Conservation (phyloP, 495 filamentous ascomycete species). For the Penicillium roqueforti region DNA sequence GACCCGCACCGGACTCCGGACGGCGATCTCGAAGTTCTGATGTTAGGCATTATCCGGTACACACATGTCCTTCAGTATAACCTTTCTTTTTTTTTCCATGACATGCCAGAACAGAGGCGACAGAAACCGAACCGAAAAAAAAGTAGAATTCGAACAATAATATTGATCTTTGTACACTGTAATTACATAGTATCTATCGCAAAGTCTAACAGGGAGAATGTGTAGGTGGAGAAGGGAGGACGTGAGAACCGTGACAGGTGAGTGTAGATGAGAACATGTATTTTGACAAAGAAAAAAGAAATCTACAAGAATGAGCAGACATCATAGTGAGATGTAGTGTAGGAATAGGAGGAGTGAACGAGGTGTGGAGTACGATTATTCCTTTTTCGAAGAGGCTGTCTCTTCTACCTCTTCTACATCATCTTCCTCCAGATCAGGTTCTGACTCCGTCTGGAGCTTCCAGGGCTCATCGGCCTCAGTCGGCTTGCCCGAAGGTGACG, state of each 20-base stretch:
- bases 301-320: conserved; percentile 4
- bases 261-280: conserved; percentile 6
- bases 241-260: conserved; percentile 5
- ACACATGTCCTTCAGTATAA: no score
- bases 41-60: no score
- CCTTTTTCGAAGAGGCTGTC: conserved; percentile 17
- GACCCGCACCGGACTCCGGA: background rate
- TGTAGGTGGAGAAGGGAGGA: conserved; percentile 13
- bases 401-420: conserved; percentile 19
- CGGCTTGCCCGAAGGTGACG: conserved; percentile 24
- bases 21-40: background rate
- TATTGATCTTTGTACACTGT: conserved; percentile 19
- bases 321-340: background rate
- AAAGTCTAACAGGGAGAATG: conserved; percentile 10
- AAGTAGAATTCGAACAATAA: background rate
- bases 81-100: background rate
- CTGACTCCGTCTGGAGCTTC: conserved; percentile 31
- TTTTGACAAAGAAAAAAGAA: background rate
- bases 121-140: background rate
- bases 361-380: conserved; percentile 10
- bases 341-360: background rate
- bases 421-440: conserved; percentile 24
- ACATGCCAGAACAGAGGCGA: no score
- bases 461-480: conserved; percentile 32
- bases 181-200: conserved; percentile 18